These are phyloP conservation scores for Macrophomina phaseolina DNA, from an alignment of 2,329 filamentous ascomycete genomes.

Conservation along the genomic window DNA sequence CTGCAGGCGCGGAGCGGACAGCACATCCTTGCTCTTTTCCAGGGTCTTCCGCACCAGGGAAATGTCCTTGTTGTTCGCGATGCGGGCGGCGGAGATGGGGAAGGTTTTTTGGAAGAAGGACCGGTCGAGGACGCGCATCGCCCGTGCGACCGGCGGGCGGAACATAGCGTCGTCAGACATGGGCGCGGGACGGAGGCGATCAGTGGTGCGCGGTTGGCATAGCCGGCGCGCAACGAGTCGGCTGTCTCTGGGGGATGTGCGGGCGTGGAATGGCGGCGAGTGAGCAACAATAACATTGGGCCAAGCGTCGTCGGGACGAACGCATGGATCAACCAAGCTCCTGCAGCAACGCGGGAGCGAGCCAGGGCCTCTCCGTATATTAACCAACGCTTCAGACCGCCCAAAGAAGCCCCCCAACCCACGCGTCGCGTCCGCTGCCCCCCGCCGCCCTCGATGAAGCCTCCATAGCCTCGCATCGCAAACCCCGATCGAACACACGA, in stretches of 20 bases:
- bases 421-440: conserved; percentile 12
- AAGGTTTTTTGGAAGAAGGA: conserved; percentile 80
- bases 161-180: conserved; percentile 61
- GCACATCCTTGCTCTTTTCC: conserved; percentile 67
- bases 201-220: background rate
- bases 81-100: conserved; percentile 76
- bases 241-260: conserved; percentile 22
- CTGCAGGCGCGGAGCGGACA: conserved; percentile 68
- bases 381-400: conserved; percentile 2
- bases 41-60: conserved; percentile 72
- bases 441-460: conserved; percentile 27
- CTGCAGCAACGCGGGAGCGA: conserved; percentile 12
- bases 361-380: conserved; percentile 9
- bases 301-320: conserved; percentile 10
- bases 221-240: conserved; percentile 7
- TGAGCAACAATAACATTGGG: conserved; percentile 21
- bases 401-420: conserved; percentile 15
- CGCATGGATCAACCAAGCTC: conserved; percentile 17
- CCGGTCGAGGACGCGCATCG: conserved; percentile 80
- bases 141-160: conserved; percentile 79
- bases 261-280: conserved; percentile 1
- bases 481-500: conserved; percentile 13
- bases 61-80: conserved; percentile 78
- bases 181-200: conserved; percentile 16
- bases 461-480: conserved; percentile 12